Conservation (phyloP, 176 grass and related monocot species). For the Rhynchospora pubera region DNA sequence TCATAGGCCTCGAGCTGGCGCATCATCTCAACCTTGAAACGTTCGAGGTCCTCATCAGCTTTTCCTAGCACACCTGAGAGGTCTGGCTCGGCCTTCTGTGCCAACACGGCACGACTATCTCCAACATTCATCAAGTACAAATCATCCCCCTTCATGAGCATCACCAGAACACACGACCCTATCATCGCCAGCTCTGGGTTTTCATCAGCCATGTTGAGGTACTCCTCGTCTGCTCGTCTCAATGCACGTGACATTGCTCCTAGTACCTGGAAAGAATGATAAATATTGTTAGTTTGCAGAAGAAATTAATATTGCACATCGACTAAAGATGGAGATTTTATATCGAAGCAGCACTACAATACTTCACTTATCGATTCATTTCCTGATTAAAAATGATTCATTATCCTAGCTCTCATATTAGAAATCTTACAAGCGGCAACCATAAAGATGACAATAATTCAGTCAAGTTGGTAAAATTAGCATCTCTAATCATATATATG, state of each 20-base stretch:
- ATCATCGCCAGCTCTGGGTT: slow-evolving; percentile 77
- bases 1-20: slow-evolving; percentile 48
- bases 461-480: not conserved
- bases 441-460: not conserved
- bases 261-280: slow-evolving; percentile 25
- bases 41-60: slow-evolving; percentile 15
- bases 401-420: not conserved
- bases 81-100: slow-evolving; percentile 51
- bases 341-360: not conserved
- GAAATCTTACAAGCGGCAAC: not conserved
- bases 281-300: not conserved
- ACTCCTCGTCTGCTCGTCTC: slow-evolving; percentile 49
- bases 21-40: slow-evolving; percentile 47
- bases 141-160: slow-evolving; percentile 67
- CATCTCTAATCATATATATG: not conserved
- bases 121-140: slow-evolving; percentile 93
- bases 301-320: not conserved
- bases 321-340: not conserved
- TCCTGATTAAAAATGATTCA: not conserved
- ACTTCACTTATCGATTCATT: not conserved
- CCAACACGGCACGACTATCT: slow-evolving; percentile 87
- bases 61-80: slow-evolving; percentile 28
- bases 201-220: slow-evolving; percentile 53
- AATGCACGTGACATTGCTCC: slow-evolving; percentile 51
- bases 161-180: slow-evolving; percentile 78